Evolutionary conservation across 2,329 filamentous ascomycete species (phyloP).

Genomic region (Mycosphaerelloides madeirae): DNA sequence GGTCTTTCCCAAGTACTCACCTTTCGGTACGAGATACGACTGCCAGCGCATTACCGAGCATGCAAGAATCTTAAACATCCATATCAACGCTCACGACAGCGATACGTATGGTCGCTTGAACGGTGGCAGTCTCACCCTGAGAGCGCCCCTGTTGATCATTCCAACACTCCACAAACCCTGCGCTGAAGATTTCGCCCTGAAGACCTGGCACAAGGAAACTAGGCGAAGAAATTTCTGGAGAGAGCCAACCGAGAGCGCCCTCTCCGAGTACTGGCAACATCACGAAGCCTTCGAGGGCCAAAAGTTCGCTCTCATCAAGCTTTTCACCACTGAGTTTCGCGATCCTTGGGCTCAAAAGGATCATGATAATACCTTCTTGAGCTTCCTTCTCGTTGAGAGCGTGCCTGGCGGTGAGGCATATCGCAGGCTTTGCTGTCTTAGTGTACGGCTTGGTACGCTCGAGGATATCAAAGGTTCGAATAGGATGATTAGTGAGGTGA

Average conservation of each 20-base stretch:
- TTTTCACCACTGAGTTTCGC: neutral
- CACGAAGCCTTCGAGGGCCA: conserved; percentile 3
- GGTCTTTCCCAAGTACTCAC: neutral
- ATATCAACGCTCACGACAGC: neutral
- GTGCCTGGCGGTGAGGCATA: no score
- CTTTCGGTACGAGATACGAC: neutral
- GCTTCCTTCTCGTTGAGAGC: no score
- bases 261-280: conserved; percentile 5
- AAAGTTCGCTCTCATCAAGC: conserved; percentile 4
- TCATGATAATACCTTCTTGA: no score
- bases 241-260: neutral
- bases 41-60: neutral
- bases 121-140: neutral
- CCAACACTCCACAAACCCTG: neutral
- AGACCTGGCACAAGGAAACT: neutral
- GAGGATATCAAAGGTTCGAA: no score
- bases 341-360: no score
- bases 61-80: conserved; percentile 3
- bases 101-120: neutral
- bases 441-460: no score
- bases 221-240: neutral
- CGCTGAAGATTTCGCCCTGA: neutral
- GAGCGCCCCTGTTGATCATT: neutral
- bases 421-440: no score
- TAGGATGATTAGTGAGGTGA: no score